A percentile compares a stretch with the other conserved stretches of the same genome.
Evolutionary conservation across 23 red algal species (phyloP).

Genomic region (Gracilaria caudata): DNA sequence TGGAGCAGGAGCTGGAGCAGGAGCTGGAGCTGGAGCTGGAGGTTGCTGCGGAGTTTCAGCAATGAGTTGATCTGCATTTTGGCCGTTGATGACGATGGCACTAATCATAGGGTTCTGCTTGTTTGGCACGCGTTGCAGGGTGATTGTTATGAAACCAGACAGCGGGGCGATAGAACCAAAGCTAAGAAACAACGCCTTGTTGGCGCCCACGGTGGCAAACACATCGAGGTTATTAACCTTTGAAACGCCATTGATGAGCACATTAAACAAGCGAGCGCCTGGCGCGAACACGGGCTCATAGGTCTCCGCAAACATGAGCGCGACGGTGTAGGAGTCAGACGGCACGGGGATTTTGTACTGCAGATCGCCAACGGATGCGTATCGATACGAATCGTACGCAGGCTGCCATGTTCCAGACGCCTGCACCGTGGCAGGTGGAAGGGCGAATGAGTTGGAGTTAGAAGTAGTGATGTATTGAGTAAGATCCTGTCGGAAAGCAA

Average conservation of each 20-base stretch:
- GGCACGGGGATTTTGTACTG: constrained; percentile 66
- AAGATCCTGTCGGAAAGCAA: constrained; percentile 46
- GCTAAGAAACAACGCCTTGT: constrained; percentile 43
- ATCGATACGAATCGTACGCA: constrained; percentile 55
- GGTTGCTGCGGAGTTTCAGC: neutral
- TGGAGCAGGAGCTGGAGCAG: neutral
- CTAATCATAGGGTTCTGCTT: constrained; percentile 68
- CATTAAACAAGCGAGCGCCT: constrained; percentile 48
- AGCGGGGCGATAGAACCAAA: constrained; percentile 25
- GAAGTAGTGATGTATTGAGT: constrained; percentile 29
- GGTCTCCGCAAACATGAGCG: constrained; percentile 53
- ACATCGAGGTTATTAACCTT: constrained; percentile 46
- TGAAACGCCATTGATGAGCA: constrained; percentile 46
- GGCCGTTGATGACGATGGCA: constrained; percentile 34
- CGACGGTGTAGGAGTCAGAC: constrained; percentile 51
- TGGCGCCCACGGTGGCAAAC: constrained; percentile 25
- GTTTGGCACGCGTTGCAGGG: constrained; percentile 21
- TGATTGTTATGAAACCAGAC: constrained; percentile 50
- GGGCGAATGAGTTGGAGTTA: constrained; percentile 4
- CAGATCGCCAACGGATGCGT: constrained; percentile 33
- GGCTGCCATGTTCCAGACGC: constrained; percentile 51
- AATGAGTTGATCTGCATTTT: constrained; percentile 29
- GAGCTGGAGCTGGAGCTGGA: neutral
- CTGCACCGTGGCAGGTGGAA: constrained; percentile 15
- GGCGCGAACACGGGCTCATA: neutral